These are phyloP conservation scores for Xylaria digitata DNA, from an alignment of 2,329 filamentous ascomycete genomes.

Conservation along the genomic window DNA sequence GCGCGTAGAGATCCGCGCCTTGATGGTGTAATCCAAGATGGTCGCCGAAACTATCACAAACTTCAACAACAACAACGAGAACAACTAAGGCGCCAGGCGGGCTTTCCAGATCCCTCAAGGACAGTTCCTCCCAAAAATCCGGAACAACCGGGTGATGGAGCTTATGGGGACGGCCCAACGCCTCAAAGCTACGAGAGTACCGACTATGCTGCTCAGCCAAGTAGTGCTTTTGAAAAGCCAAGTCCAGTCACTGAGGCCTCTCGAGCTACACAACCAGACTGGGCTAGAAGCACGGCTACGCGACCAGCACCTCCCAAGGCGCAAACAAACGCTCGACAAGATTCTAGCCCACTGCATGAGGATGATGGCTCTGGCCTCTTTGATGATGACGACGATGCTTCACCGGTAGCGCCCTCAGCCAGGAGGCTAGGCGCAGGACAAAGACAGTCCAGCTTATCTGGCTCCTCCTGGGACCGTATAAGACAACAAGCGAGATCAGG, in stretches of 20 bases:
- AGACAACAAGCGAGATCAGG: conserved; percentile 52
- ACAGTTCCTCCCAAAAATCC: background rate
- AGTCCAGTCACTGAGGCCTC: conserved; percentile 1
- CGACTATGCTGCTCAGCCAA: conserved; percentile 16
- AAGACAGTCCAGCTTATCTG: conserved; percentile 36
- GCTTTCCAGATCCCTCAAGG: background rate
- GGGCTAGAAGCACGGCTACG: conserved; percentile 23
- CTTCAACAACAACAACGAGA: background rate
- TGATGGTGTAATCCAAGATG: background rate
- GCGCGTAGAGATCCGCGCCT: conserved; percentile 37
- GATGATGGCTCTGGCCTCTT: conserved; percentile 43
- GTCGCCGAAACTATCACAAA: background rate
- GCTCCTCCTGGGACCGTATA: conserved; percentile 60
- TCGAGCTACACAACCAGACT: conserved; percentile 28
- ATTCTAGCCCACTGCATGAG: conserved; percentile 12
- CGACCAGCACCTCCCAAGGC: conserved; percentile 9
- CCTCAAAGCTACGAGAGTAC: conserved; percentile 23
- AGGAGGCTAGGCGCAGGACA: conserved; percentile 42
- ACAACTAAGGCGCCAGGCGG: conserved; percentile 8
- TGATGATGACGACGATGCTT: conserved; percentile 54
- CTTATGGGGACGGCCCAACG: background rate
- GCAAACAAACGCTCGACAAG: background rate
- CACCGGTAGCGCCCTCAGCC: conserved; percentile 54
- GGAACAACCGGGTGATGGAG: background rate
- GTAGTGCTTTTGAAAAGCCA: conserved; percentile 1